phyloP scores from a whole-genome alignment of 352 stramenopile genomes.

The Phytophthora rubi region DNA sequence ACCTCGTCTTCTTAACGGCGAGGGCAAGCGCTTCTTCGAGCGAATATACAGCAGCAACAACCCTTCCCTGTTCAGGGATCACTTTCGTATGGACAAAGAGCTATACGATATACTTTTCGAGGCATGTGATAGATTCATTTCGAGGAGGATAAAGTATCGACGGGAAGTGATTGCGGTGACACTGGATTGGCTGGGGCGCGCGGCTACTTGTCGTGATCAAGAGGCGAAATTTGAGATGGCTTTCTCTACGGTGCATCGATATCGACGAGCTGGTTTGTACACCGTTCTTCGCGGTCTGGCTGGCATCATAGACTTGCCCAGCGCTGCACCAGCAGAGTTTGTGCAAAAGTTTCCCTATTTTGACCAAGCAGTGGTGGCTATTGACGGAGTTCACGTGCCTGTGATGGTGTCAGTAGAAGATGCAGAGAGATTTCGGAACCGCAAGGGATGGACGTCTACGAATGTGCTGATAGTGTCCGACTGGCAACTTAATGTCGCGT shows the following conservation, averaged over 20 bases:
- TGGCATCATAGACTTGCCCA: background rate
- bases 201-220: conserved; percentile 5
- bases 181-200: conserved; percentile 2
- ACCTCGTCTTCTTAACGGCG: background rate
- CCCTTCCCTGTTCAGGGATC: background rate
- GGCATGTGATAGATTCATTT: background rate
- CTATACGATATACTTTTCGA: background rate
- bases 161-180: background rate
- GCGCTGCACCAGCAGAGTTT: background rate
- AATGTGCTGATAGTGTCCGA: too few relatives aligned
- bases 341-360: background rate
- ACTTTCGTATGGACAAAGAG: conserved; percentile 12
- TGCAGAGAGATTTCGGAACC: too few relatives aligned
- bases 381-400: too few relatives aligned
- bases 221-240: background rate
- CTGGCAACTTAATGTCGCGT: too few relatives aligned
- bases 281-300: background rate
- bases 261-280: background rate
- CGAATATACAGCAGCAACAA: background rate
- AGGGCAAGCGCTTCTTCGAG: background rate
- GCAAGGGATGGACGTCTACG: too few relatives aligned
- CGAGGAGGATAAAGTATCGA: background rate
- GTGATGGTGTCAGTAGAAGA: too few relatives aligned
- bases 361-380: too few relatives aligned
- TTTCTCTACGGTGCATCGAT: conserved; percentile 2